These are phyloP conservation scores for Penicillium sp. DNA, from an alignment of 2,329 filamentous ascomycete species.

Conservation along the genomic window DNA sequence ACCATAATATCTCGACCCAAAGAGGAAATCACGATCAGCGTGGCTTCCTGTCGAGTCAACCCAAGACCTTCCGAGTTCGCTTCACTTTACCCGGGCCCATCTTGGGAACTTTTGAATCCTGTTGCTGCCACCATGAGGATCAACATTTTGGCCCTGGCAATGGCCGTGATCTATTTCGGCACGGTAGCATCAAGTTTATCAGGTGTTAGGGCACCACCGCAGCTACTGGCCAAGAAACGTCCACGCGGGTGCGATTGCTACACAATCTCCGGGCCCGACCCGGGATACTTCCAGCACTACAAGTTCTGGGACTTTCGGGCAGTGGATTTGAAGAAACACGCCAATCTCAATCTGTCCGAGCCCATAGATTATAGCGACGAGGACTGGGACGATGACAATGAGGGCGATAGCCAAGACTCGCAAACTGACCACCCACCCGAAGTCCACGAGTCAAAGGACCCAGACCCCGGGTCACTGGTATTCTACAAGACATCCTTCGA, in stretches of 20 bases:
- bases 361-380: slow-evolving; percentile 21
- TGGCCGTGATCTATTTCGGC: slow-evolving; percentile 7
- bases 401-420: slow-evolving; percentile 1
- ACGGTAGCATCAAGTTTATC: not conserved
- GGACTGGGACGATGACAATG: slow-evolving; percentile 10
- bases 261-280: slow-evolving; percentile 42
- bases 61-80: not conserved
- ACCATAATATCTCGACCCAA: not conserved
- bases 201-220: not conserved
- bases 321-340: slow-evolving; percentile 34
- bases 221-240: slow-evolving; percentile 1
- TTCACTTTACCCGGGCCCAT: not conserved
- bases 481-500: slow-evolving; percentile 35
- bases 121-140: slow-evolving; percentile 12
- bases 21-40: not conserved
- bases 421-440: slow-evolving; percentile 1
- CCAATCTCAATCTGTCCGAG: slow-evolving; percentile 7
- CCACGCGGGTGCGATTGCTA: slow-evolving; percentile 48
- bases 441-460: slow-evolving; percentile 2
- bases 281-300: slow-evolving; percentile 51
- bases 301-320: slow-evolving; percentile 53
- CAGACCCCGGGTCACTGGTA: slow-evolving; percentile 23
- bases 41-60: not conserved
- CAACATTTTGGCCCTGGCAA: not conserved
- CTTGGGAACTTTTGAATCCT: not conserved